Evolutionary conservation across 371 early-diverging fungal species (phyloP), one percentile per base, ranked within the genome.

Genomic region (Conidiobolus incongruus): DNA sequence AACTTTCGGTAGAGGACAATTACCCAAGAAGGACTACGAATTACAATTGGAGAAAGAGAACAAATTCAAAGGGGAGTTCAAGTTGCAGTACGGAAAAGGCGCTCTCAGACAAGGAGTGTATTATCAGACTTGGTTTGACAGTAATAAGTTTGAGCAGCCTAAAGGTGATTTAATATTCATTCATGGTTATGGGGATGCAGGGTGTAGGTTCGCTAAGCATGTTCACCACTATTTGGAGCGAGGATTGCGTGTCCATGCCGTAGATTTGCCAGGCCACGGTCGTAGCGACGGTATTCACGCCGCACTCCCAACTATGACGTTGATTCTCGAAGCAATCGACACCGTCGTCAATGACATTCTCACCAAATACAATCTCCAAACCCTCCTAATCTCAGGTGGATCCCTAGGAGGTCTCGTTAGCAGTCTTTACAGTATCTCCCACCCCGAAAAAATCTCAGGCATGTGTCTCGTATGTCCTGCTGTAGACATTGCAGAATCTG

Each of bases 221-320:
- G 17, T 15, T 11, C 13, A 33, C 6, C n/a, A 30, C 8, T 43
- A 19, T 4, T 21, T 43, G 17, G 23, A 43, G 4, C 33, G 10
- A 33, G 43, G 43, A 22, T 33, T 33, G 31, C 12, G 43, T 8
- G 34, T 43, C 16, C 43, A 43, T 34, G 10, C 33, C 8, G 10
- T 43, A 10, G 43, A 43, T 29, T 19, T 43, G n/a, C 43, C 43
- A 29, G 34, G 43, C 4, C 43, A 43, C 15, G 43, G 43, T 8
- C 31, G 43, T 19, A 43, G 43, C n/a, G 43, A 43, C 15, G 43
- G 43, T 7, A 33, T 43, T 16, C 43, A 43, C 22, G 43, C 21
- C 13, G 41, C 23, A 15, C 13, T 30, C 5, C 13, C 41, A 7
- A 30, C 13, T 13, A 29, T 41, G 30, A 3, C 12, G 16, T 20